Evolutionary conservation across 192 early-diverging fungal species (phyloP), one percentile per base, ranked within the genome.

Genomic region (Rhizoclosmatium globosum): DNA sequence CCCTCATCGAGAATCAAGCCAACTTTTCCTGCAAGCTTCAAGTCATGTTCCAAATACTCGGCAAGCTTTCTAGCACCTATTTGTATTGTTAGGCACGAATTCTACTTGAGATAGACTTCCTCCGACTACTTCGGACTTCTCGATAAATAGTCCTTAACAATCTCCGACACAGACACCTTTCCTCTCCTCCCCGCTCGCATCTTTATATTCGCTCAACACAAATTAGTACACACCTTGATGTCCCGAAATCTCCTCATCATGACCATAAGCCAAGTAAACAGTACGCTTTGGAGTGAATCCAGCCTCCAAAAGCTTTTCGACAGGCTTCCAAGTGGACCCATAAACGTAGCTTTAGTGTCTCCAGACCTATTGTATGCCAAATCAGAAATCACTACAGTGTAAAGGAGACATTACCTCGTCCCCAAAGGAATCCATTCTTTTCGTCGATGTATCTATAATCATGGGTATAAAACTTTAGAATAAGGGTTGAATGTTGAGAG

Each of bases 1-100:
- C 85, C 85, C 73, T 86, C 85, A 72, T 86, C 85, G 19, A 86
- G 72, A 50, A 86, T 68, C 41, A 84, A 46, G 2, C 53, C 82
- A 43, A 86, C 47, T 9, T 71, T 65, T 53, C 79, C 79, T 19
- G 68, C 74, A n/a, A 76, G 62, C 4, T 47, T 47, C 13, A 66
- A 48, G 9, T 48, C 17, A 15, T 76, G 6, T 56, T 46, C 75
- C 4, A 76, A n/a, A 41, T 76, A 44, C 41, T 65, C n/a, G 3
- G 65, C 75, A 57, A 76, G 39, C 21, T n/a, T 56, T 21, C 38
- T 56, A 6, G 70, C 70, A 21, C 70, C 31, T 31, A 31, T 0
- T 31, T 31, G 31, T 31, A 31, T 31, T 31, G 31, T 31, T 31
- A 31, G 31, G 31, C 31, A 31, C 31, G 31, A 31, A 31, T 31